Base-by-base conservation (phyloP, 2,329 filamentous ascomycete species). In the Cercospora nicotianae region DNA sequence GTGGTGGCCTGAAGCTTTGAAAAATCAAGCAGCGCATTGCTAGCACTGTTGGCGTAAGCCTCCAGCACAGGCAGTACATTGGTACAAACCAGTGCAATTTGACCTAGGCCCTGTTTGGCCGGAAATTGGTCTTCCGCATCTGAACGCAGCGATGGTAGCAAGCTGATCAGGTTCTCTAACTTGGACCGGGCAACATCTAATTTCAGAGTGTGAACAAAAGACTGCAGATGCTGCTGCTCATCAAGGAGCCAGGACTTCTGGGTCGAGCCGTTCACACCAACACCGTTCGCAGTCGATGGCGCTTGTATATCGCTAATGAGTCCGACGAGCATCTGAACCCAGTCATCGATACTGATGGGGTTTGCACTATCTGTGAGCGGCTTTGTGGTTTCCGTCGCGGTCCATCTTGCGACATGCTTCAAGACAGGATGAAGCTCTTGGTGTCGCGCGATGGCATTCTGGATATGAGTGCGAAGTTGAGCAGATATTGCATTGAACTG, bases 1-100 rank as follows among this genome's bases (percentile, higher is more conserved):
- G 89, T 89, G 12, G 91, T 86, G 9, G 86, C 83, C 76, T 98
- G 92, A 7, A 94, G 81, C 1, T 84, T 81, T 1, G 87, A 80
- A 68, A 90, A 88, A 30, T 86, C 84, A 9, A 82, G 76, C 13
- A 93, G 77, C 9, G 88, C 81, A 45, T 87, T 84, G 48, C 85
- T 80, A 72, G 88, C 88, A 18, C 90, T 87, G 1, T 82, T 79
- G 13, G 84, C 82, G 76, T 94, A 98, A 72, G 95, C 90, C 60
- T 88, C 83, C 3, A 96, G 76, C 31, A 98, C 89, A 0, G 95
- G 93, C 20, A 87, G 77, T 1, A 90, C 20, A 16, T 64, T 51
- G 10, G 60, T 31, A 30, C 60, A 66, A 12, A 70, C 9, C 10
- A 23, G 16, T 9, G 61, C 59, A 26, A 65, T 65, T 20, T 65